A percentile compares a stretch with the other conserved stretches of the same genome.
These are phyloP conservation scores for Limtongia smithiae DNA, from an alignment of 805 yeast species.

Conservation along the genomic window DNA sequence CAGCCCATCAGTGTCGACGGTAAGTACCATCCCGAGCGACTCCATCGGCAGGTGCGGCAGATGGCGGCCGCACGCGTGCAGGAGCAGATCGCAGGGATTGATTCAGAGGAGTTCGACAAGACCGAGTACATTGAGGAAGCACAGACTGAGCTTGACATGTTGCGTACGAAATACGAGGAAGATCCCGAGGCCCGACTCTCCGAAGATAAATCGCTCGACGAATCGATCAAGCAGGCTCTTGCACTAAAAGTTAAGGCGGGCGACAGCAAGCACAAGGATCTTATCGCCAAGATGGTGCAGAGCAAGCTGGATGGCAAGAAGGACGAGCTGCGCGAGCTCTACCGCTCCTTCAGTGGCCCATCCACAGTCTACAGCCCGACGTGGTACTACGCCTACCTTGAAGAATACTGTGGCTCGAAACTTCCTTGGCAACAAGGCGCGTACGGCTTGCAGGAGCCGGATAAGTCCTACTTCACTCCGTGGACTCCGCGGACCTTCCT, in stretches of 20 bases:
- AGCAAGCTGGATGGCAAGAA: neutral
- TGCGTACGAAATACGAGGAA: neutral
- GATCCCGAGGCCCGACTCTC: neutral
- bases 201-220: neutral
- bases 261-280: neutral
- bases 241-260: neutral
- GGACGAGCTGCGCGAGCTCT: slow-evolving; percentile 7
- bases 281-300: neutral
- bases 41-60: slow-evolving; percentile 10
- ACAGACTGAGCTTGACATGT: neutral
- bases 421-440: slow-evolving; percentile 79
- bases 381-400: slow-evolving; percentile 25
- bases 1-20: slow-evolving; percentile 26
- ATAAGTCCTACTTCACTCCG: slow-evolving; percentile 87
- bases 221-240: neutral
- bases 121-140: neutral
- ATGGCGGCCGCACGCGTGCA: slow-evolving; percentile 2
- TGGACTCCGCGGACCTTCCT: slow-evolving; percentile 94
- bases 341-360: slow-evolving; percentile 20
- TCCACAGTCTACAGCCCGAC: slow-evolving; percentile 25
- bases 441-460: slow-evolving; percentile 74
- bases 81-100: slow-evolving; percentile 11
- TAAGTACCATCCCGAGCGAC: slow-evolving; percentile 6
- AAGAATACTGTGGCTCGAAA: slow-evolving; percentile 23
- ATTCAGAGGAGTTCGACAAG: slow-evolving; percentile 12